Conservation (phyloP, 768 basidiomycete genomes). For the Hortiboletus flavorubellus region DNA sequence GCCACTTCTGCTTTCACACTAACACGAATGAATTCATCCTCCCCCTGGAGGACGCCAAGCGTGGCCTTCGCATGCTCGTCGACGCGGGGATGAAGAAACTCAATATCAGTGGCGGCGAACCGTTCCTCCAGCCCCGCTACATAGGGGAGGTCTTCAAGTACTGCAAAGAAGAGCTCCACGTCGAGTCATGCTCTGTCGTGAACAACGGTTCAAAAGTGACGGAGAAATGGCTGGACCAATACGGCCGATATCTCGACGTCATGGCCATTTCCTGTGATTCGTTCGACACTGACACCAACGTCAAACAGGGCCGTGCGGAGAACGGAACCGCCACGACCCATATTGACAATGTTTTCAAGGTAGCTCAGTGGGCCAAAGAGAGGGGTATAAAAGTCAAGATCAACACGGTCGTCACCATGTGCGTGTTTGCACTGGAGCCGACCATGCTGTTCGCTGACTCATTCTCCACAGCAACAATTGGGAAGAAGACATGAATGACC, state of each 20-base stretch:
- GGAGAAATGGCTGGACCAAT: conserved; percentile 38
- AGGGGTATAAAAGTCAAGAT: conserved; percentile 38
- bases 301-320: conserved; percentile 33
- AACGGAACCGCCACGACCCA: conserved; percentile 31
- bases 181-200: conserved; percentile 36
- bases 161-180: conserved; percentile 35
- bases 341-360: conserved; percentile 33
- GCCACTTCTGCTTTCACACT: conserved; percentile 43
- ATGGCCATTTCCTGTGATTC: conserved; percentile 43
- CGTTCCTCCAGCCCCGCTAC: conserved; percentile 36
- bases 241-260: conserved; percentile 38
- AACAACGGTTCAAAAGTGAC: conserved; percentile 41
- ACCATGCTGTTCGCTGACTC: background rate
- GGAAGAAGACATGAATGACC: conserved; percentile 40
- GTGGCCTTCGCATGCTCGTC: conserved; percentile 30
- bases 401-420: conserved; percentile 35
- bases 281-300: conserved; percentile 37
- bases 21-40: conserved; percentile 33
- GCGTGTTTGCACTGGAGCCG: background rate
- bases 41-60: conserved; percentile 35
- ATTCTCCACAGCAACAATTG: conserved; percentile 31
- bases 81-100: conserved; percentile 36
- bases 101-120: conserved; percentile 38
- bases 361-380: conserved; percentile 34
- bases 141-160: conserved; percentile 38